Conservation (phyloP, 306 rosid species). For the Herpetospermum pedunculosum region DNA sequence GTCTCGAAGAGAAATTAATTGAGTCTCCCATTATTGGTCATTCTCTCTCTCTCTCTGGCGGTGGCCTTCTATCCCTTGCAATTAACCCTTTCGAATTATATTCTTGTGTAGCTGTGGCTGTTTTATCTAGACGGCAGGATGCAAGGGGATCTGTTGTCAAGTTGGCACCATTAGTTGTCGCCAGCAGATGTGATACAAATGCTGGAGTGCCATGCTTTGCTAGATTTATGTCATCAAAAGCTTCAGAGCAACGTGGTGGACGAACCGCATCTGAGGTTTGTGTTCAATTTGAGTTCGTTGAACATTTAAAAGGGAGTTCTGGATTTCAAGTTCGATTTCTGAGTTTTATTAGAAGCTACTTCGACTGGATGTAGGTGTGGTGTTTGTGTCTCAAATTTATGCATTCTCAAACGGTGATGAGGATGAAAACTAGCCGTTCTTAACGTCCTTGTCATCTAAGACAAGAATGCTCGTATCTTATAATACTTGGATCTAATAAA, state of each 20-base stretch:
- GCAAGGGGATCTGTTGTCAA: conserved; percentile 5
- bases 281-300: conserved; percentile 5
- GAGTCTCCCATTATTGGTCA: background rate
- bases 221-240: conserved; percentile 43
- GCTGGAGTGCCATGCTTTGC: conserved; percentile 14
- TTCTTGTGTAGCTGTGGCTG: conserved; percentile 21
- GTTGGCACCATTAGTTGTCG: conserved; percentile 12
- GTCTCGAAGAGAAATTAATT: background rate
- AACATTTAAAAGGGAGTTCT: background rate
- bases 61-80: background rate
- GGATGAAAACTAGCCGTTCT: background rate
- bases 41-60: background rate
- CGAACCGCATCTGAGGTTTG: conserved; percentile 30
- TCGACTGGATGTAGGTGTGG: background rate
- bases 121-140: conserved; percentile 19
- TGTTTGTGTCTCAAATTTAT: background rate
- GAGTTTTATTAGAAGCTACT: background rate
- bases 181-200: conserved; percentile 22
- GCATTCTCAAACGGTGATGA: background rate
- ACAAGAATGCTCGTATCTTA: background rate
- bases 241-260: conserved; percentile 27
- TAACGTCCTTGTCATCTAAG: background rate
- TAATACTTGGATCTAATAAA: background rate
- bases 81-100: background rate
- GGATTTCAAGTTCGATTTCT: background rate